phyloP scores from a whole-genome alignment of 129 eudicot species.

The Flaveria linearis region DNA sequence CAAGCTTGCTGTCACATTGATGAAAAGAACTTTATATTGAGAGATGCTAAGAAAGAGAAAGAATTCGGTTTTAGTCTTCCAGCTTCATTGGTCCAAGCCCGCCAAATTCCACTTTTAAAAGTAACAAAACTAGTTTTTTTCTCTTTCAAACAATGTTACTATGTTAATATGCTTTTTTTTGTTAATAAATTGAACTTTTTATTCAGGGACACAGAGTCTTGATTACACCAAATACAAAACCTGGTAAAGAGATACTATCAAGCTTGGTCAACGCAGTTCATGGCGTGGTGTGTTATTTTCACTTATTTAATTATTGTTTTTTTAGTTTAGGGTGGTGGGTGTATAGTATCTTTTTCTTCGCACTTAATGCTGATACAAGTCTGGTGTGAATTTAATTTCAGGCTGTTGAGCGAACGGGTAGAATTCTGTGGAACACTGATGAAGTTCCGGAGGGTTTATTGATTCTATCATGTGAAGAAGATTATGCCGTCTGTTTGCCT shows the following conservation, averaged over 20 bases:
- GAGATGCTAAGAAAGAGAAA: constrained; percentile 83
- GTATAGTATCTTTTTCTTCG: background rate
- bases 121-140: constrained; percentile 31
- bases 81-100: constrained; percentile 64
- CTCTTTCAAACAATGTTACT: background rate
- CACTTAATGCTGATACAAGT: background rate
- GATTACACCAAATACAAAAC: constrained; percentile 83
- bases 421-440: constrained; percentile 55
- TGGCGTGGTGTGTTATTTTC: constrained; percentile 60
- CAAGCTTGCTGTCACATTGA: constrained; percentile 75
- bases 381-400: constrained; percentile 31
- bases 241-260: constrained; percentile 78
- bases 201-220: constrained; percentile 76
- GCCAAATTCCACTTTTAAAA: constrained; percentile 67
- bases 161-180: background rate
- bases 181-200: background rate
- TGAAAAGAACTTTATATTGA: constrained; percentile 73
- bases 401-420: constrained; percentile 70
- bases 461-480: constrained; percentile 89
- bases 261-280: constrained; percentile 92
- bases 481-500: constrained; percentile 65
- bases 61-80: constrained; percentile 81
- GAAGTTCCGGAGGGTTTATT: constrained; percentile 52
- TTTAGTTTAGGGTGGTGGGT: background rate
- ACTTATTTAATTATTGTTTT: background rate